Conservation (phyloP, 768 basidiomycete genomes). For the Mycena metata region DNA sequence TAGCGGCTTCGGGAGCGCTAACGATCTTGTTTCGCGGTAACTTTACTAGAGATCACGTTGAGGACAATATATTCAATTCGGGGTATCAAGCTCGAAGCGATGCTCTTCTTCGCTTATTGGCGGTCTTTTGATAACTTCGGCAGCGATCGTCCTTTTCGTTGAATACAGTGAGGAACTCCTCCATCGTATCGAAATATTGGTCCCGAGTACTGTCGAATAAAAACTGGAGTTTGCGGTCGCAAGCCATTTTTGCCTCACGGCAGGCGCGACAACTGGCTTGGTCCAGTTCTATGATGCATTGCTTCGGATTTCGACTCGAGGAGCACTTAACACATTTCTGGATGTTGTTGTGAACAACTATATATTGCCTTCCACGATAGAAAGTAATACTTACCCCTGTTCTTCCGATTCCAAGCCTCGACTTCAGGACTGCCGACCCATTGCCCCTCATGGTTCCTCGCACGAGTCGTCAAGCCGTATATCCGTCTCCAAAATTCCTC, state of each 20-base stretch:
- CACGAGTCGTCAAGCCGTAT: too few relatives aligned
- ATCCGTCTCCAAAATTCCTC: too few relatives aligned
- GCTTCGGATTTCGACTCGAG: background rate
- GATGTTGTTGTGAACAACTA: background rate
- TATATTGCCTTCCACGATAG: too few relatives aligned
- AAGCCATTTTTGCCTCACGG: background rate
- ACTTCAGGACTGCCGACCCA: too few relatives aligned
- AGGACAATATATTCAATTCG: too few relatives aligned
- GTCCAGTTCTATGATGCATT: background rate
- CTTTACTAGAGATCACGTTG: too few relatives aligned
- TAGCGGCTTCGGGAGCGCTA: too few relatives aligned
- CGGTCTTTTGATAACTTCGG: background rate
- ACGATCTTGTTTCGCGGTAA: too few relatives aligned
- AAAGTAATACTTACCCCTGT: too few relatives aligned
- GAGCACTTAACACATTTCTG: background rate
- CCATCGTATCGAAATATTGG: background rate
- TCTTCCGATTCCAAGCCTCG: too few relatives aligned
- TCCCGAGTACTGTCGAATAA: slow-evolving; percentile 1
- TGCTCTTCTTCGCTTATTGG: background rate
- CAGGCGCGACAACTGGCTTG: background rate
- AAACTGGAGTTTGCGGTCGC: slow-evolving; percentile 7
- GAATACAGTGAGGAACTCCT: background rate
- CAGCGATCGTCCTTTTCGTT: background rate
- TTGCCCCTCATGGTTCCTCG: too few relatives aligned
- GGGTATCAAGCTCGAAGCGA: too few relatives aligned